These are phyloP conservation scores for Seiridium cupressi DNA, from an alignment of 2,329 filamentous ascomycete genomes.

Conservation along the genomic window DNA sequence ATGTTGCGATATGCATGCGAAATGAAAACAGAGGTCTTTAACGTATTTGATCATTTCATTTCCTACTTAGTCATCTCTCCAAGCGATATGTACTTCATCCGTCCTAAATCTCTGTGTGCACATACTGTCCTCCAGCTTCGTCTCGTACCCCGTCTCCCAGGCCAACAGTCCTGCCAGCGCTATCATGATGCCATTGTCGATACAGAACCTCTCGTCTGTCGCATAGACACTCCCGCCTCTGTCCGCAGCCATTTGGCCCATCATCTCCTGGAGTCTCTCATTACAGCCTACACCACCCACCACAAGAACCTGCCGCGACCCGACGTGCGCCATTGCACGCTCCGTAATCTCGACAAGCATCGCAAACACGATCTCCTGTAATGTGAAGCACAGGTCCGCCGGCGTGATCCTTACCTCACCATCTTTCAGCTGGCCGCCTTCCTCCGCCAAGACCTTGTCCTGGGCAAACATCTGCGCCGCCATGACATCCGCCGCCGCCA, in stretches of 20 bases:
- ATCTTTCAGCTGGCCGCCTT: constrained; percentile 30
- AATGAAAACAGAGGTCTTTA: neutral
- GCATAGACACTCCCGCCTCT: constrained; percentile 88
- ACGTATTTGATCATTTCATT: neutral
- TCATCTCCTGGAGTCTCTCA: constrained; percentile 94
- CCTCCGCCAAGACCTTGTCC: constrained; percentile 28
- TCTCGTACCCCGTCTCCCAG: constrained; percentile 76
- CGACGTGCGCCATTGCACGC: constrained; percentile 96
- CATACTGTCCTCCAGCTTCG: constrained; percentile 74
- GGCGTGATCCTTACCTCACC: constrained; percentile 63
- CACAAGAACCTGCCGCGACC: constrained; percentile 84
- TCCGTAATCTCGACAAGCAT: constrained; percentile 99
- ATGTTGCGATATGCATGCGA: neutral
- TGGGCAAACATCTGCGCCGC: constrained; percentile 63
- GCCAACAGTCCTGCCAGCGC: constrained; percentile 90
- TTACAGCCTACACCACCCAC: constrained; percentile 97
- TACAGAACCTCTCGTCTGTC: constrained; percentile 96
- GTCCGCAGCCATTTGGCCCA: constrained; percentile 91
- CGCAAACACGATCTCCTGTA: constrained; percentile 93
- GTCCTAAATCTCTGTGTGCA: constrained; percentile 84
- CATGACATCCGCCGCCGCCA: constrained; percentile 78
- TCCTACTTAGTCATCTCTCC: constrained; percentile 54
- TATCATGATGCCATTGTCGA: constrained; percentile 99
- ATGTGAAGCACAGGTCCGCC: constrained; percentile 86
- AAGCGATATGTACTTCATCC: constrained; percentile 77